Percentiles rank a stretch among this genome's conserved stretches.
phyloP scores from a whole-genome alignment of 2,329 filamentous ascomycete species.

The Colletotrichum lentis region DNA sequence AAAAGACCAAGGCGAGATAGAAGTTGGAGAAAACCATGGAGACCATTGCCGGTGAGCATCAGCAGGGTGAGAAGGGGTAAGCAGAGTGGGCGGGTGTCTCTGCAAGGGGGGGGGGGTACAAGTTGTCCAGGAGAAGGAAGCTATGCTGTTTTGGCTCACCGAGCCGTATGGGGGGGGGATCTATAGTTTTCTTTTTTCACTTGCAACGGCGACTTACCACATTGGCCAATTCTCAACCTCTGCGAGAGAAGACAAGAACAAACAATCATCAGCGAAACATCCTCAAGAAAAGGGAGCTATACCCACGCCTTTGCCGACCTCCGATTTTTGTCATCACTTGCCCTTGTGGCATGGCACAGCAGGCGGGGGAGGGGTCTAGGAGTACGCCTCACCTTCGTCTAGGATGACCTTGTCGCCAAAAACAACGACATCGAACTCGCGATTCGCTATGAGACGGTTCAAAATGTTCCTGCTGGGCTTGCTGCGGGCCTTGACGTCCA shows the following conservation, averaged over 20 bases:
- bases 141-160: conserved; percentile 49
- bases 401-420: conserved; percentile 99
- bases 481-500: conserved; percentile 95
- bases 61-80: neutral
- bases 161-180: conserved; percentile 42
- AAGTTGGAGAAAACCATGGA: neutral
- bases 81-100: neutral
- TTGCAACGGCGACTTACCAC: conserved; percentile 61
- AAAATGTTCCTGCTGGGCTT: conserved; percentile 97
- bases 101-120: neutral
- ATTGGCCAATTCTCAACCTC: conserved; percentile 96
- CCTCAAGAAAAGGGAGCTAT: neutral
- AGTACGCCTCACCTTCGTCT: conserved; percentile 72
- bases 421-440: conserved; percentile 95
- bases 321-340: neutral
- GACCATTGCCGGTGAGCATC: neutral
- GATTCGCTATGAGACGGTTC: conserved; percentile 86
- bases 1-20: neutral
- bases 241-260: conserved; percentile 41
- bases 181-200: too few species aligned
- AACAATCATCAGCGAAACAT: conserved; percentile 2
- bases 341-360: neutral
- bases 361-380: too few species aligned
- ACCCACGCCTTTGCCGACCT: neutral
- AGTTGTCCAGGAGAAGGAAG: conserved; percentile 37